phyloP scores from a whole-genome alignment of 2,329 filamentous ascomycete species.

The Graphilbum fragrans region DNA sequence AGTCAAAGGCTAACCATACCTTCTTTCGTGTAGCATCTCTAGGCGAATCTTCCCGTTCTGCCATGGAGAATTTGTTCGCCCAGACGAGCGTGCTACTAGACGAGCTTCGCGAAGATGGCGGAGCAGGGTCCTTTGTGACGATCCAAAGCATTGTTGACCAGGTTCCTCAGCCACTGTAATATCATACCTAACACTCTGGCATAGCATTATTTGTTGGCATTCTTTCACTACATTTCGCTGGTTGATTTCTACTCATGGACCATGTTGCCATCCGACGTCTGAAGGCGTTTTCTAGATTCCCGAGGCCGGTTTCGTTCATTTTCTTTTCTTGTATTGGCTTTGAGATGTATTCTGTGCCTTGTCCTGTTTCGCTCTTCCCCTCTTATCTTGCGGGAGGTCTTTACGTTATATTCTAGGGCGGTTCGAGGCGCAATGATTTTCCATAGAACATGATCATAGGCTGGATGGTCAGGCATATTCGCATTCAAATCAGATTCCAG shows the following conservation, averaged over 20 bases:
- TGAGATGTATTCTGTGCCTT: no score
- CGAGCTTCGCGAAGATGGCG: conserved; percentile 66
- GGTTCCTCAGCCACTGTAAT: conserved; percentile 19
- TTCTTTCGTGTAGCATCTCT: conserved; percentile 53
- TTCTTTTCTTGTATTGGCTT: neutral
- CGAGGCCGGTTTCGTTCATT: neutral
- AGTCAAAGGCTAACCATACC: no score
- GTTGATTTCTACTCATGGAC: no score
- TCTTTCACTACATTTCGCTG: no score
- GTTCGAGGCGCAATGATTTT: no score
- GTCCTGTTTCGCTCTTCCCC: no score
- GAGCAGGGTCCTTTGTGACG: conserved; percentile 70
- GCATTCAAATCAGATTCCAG: no score
- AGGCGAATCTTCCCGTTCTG: conserved; percentile 78
- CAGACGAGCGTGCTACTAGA: conserved; percentile 82
- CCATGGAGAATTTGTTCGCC: conserved; percentile 72
- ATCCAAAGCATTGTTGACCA: conserved; percentile 35
- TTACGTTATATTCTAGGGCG: no score
- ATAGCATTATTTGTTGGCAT: no score
- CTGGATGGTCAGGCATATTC: no score
- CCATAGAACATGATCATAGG: no score
- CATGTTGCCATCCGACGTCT: neutral
- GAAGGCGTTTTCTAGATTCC: neutral
- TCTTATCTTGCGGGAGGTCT: no score
- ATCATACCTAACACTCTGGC: neutral